Evolutionary conservation across 2,329 filamentous ascomycete genomes (phyloP).

Genomic region (Alternaria hordeiaustralica): DNA sequence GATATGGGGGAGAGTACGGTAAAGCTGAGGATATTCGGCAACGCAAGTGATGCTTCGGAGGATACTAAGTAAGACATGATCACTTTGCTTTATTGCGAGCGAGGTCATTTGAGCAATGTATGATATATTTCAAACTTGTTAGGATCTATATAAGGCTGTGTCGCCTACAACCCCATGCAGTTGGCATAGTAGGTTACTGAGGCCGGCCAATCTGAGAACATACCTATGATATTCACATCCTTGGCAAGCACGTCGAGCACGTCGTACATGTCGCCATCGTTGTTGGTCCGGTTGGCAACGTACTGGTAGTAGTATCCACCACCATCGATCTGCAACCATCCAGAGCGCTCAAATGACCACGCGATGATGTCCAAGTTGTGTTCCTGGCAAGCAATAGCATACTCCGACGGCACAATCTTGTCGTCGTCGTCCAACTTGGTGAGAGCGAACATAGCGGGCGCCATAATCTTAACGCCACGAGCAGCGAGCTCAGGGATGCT

Average conservation of each 20-base stretch:
- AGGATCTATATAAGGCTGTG: background rate
- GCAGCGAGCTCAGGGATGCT: constrained; percentile 63
- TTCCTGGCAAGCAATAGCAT: constrained; percentile 66
- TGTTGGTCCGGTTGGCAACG: constrained; percentile 58
- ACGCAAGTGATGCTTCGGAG: background rate
- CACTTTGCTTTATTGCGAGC: background rate
- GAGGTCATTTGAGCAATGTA: background rate
- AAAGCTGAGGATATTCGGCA: constrained; percentile 26
- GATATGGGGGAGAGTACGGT: constrained; percentile 33
- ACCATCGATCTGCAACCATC: constrained; percentile 61
- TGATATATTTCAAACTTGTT: background rate
- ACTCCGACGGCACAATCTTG: constrained; percentile 67
- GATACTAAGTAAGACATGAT: background rate
- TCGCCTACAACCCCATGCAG: constrained; percentile 60
- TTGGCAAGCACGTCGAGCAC: constrained; percentile 69
- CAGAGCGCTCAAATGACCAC: constrained; percentile 73
- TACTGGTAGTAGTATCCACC: constrained; percentile 51
- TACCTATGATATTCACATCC: constrained; percentile 65
- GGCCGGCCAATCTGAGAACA: constrained; percentile 74
- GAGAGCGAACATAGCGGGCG: constrained; percentile 69
- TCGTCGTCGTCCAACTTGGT: constrained; percentile 58
- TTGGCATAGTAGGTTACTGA: constrained; percentile 76
- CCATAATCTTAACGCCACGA: constrained; percentile 67
- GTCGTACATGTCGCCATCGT: constrained; percentile 69
- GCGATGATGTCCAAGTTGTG: constrained; percentile 70